Evolutionary conservation across 208 protist species (phyloP).

Genomic region (Leptomonas pyrrhocoris): DNA sequence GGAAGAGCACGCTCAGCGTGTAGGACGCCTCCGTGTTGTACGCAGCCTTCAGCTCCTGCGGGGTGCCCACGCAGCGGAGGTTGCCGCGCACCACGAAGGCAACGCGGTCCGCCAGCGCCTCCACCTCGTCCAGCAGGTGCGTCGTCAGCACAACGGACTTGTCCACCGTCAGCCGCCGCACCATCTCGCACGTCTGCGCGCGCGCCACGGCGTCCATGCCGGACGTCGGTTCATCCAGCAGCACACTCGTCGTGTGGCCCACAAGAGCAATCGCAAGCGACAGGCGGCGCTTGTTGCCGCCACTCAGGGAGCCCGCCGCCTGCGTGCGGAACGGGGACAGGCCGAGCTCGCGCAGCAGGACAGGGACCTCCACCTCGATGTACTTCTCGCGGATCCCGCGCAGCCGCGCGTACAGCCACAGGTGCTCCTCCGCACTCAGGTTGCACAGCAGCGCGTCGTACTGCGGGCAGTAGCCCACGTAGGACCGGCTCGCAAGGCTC

Average conservation of each 20-base stretch:
- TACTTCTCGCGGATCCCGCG: conserved; percentile 53
- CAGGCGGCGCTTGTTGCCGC: conserved; percentile 91
- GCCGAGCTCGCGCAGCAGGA: conserved; percentile 58
- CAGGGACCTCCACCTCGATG: conserved; percentile 48
- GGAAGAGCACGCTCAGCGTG: conserved; percentile 58
- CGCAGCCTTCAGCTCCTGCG: conserved; percentile 59
- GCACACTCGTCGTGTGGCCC: conserved; percentile 73
- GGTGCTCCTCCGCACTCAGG: conserved; percentile 91
- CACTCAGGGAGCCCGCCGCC: conserved; percentile 60
- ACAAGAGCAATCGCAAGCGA: conserved; percentile 89
- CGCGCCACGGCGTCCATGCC: conserved; percentile 88
- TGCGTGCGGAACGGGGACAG: conserved; percentile 46
- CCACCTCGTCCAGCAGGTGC: conserved; percentile 91
- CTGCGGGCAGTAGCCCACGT: conserved; percentile 96
- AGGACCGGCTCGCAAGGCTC: conserved; percentile 37
- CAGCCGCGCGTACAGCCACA: conserved; percentile 88
- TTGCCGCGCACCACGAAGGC: conserved; percentile 90
- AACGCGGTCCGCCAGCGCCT: conserved; percentile 78
- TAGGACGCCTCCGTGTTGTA: conserved; percentile 56
- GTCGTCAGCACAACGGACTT: conserved; percentile 85
- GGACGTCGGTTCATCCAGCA: conserved; percentile 91
- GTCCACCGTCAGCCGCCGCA: conserved; percentile 55
- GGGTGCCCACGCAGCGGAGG: conserved; percentile 85
- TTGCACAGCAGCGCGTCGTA: conserved; percentile 93
- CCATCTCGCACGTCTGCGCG: conserved; percentile 77